A percentile compares a stretch with the other conserved stretches of the same genome.
Conservation (phyloP, 2,329 filamentous ascomycete species). For the Fusarium humuli region DNA sequence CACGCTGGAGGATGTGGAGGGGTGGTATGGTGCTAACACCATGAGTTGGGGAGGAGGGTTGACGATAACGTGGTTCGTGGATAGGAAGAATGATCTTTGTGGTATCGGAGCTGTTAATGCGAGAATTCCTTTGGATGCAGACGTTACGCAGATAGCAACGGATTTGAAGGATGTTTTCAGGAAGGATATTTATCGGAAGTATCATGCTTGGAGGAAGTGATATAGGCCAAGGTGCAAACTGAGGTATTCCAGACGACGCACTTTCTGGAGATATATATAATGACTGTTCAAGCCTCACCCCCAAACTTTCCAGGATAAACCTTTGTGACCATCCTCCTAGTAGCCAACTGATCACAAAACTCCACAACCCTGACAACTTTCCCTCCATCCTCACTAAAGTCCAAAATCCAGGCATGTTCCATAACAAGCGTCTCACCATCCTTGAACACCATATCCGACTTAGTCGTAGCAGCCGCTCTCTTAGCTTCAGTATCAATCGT, state of each 20-base stretch:
- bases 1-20: slow-evolving; percentile 54
- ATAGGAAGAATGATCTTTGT: slow-evolving; percentile 60
- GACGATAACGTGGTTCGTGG: slow-evolving; percentile 62
- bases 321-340: neutral
- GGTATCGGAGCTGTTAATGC: slow-evolving; percentile 56
- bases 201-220: slow-evolving; percentile 16
- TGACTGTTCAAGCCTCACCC: neutral
- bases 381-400: neutral
- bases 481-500: neutral
- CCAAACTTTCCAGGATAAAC: neutral
- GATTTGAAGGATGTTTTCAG: slow-evolving; percentile 58
- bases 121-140: slow-evolving; percentile 48
- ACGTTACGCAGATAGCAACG: slow-evolving; percentile 11
- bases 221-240: neutral
- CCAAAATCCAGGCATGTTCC: slow-evolving; percentile 8
- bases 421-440: neutral
- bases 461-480: neutral
- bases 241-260: neutral
- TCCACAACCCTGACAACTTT: neutral
- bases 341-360: slow-evolving; percentile 1
- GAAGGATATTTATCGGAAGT: slow-evolving; percentile 56
- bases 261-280: neutral
- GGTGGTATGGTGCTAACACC: slow-evolving; percentile 58
- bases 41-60: slow-evolving; percentile 60
- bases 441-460: slow-evolving; percentile 1